phyloP scores from a whole-genome alignment of 352 stramenopile genomes.

The Pelagophyceae sp. region DNA sequence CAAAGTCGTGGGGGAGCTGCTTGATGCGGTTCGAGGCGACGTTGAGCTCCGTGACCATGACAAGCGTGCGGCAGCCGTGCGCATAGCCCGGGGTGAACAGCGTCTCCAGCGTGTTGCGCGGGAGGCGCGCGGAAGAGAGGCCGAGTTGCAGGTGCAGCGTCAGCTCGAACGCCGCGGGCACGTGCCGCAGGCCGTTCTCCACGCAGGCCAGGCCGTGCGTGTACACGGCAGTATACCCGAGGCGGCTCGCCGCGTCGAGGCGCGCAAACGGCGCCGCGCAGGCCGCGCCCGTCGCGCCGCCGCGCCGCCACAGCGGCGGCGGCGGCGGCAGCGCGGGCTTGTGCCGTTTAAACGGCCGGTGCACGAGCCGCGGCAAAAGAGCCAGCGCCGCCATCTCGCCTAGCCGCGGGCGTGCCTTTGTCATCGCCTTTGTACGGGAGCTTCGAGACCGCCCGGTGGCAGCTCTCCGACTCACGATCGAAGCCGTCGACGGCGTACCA shows the following conservation, averaged over 20 bases:
- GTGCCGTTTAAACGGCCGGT: no score
- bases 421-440: no score
- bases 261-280: background rate
- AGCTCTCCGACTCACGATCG: no score
- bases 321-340: background rate
- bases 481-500: background rate
- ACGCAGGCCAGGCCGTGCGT: background rate
- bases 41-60: conserved; percentile 22
- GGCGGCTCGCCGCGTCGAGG: background rate
- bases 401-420: no score
- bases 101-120: conserved; percentile 25
- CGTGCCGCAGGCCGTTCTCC: conserved; percentile 2
- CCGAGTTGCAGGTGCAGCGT: conserved; percentile 25
- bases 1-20: conserved; percentile 20
- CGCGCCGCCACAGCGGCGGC: conserved; percentile 3
- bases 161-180: conserved; percentile 19
- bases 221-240: background rate
- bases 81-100: conserved; percentile 1
- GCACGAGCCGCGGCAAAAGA: no score
- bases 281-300: background rate
- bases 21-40: conserved; percentile 25
- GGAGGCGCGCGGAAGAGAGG: conserved; percentile 22
- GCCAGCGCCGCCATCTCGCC: no score
- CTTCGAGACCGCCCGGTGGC: no score
- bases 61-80: background rate